phyloP scores from a whole-genome alignment of 208 protist species.

The Strigomonas oncopelti region DNA sequence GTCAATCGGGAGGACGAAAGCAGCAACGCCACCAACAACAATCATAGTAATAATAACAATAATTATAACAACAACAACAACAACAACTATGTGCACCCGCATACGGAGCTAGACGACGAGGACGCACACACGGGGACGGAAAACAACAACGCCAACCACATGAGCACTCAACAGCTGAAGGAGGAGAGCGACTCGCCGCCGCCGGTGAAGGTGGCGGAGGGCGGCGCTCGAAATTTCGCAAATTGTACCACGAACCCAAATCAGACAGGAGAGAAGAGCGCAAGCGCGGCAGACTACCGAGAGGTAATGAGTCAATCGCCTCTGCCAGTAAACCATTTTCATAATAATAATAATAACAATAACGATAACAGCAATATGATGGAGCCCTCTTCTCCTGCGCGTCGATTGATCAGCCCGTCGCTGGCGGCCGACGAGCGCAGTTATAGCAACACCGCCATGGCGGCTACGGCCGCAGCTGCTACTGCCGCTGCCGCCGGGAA shows the following conservation, averaged over 20 bases:
- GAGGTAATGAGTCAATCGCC: no score
- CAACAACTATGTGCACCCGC: background rate
- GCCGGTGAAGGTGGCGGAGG: no score
- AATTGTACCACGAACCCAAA: no score
- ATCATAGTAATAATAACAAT: conserved; percentile 1
- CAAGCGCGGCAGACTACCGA: no score
- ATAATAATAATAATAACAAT: background rate
- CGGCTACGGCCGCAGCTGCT: background rate
- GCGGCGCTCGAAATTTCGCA: no score
- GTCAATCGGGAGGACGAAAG: background rate
- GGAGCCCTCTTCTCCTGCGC: background rate
- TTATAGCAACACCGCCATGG: background rate
- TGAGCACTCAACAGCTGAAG: background rate
- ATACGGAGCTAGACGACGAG: background rate
- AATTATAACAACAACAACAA: conserved; percentile 14
- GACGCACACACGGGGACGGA: background rate
- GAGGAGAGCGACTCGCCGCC: no score
- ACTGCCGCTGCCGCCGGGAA: background rate
- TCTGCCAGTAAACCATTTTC: background rate
- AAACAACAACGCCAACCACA: background rate
- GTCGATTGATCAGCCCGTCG: background rate
- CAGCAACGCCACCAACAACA: background rate
- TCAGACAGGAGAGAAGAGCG: no score
- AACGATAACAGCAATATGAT: background rate
- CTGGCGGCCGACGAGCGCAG: background rate